phyloP scores from a whole-genome alignment of 2,329 filamentous ascomycete genomes.

The Paradendryphiella salina region DNA sequence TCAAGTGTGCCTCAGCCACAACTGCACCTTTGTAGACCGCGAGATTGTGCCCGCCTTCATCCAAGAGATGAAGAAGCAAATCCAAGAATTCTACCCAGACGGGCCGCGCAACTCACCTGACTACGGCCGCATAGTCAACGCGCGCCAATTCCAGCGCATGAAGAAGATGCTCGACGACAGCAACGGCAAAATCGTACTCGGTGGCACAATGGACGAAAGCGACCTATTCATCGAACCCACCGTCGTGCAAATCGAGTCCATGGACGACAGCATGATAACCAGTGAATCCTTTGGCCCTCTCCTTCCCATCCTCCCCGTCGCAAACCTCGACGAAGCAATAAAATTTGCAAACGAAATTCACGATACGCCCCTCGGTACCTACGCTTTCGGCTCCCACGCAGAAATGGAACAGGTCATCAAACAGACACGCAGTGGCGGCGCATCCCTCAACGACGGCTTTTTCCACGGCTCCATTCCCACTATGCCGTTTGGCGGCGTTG shows the following conservation, averaged over 20 bases:
- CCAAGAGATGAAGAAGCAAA: slow-evolving; percentile 69
- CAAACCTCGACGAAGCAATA: slow-evolving; percentile 84
- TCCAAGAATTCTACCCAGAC: slow-evolving; percentile 79
- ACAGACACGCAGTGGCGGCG: slow-evolving; percentile 56
- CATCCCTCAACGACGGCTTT: slow-evolving; percentile 61
- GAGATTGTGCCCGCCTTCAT: slow-evolving; percentile 73
- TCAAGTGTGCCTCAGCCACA: slow-evolving; percentile 90
- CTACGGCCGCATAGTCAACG: slow-evolving; percentile 79
- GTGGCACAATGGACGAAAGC: slow-evolving; percentile 78
- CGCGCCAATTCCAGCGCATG: slow-evolving; percentile 75
- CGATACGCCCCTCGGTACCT: slow-evolving; percentile 80
- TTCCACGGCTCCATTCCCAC: slow-evolving; percentile 72
- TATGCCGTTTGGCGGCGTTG: slow-evolving; percentile 80
- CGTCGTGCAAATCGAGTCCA: slow-evolving; percentile 77
- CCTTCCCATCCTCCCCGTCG: slow-evolving; percentile 77
- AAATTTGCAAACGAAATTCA: slow-evolving; percentile 77
- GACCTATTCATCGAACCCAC: slow-evolving; percentile 89
- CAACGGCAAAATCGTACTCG: slow-evolving; percentile 81
- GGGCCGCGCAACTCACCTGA: slow-evolving; percentile 79
- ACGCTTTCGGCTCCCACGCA: slow-evolving; percentile 78
- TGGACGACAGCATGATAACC: slow-evolving; percentile 74
- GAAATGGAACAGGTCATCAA: slow-evolving; percentile 69
- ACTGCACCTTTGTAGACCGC: slow-evolving; percentile 85
- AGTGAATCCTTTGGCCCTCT: slow-evolving; percentile 95
- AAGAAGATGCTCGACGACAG: slow-evolving; percentile 89